Conservation (phyloP, 1,284 basidiomycete genomes). For the Rhodotorula sp. region DNA sequence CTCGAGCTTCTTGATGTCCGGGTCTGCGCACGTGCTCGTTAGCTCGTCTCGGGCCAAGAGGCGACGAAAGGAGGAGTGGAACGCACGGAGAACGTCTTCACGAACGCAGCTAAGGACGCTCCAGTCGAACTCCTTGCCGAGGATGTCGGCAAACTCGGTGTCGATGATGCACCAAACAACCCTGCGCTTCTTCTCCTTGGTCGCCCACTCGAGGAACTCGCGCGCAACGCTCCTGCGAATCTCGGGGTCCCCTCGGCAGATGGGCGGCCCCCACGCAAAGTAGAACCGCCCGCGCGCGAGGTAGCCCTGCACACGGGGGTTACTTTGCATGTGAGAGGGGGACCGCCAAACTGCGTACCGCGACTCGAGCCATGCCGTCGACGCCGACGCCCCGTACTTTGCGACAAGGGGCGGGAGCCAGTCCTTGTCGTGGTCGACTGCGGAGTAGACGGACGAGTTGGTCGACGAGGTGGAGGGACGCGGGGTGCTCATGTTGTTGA, state of each 20-base stretch:
- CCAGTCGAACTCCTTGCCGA: conserved; percentile 31
- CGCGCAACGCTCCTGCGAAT: conserved; percentile 16
- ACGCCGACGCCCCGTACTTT: conserved; percentile 25
- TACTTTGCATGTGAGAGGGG: conserved; percentile 12
- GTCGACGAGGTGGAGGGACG: conserved; percentile 24
- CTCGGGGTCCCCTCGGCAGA: conserved; percentile 21
- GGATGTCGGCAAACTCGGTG: conserved; percentile 27
- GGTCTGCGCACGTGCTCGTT: conserved; percentile 8
- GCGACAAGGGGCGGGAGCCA: conserved; percentile 32
- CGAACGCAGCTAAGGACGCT: conserved; percentile 32
- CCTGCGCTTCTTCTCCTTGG: conserved; percentile 24
- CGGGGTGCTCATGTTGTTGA: background rate
- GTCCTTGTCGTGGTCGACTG: conserved; percentile 27
- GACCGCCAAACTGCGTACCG: conserved; percentile 36
- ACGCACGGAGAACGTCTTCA: conserved; percentile 28
- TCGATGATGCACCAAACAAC: conserved; percentile 35
- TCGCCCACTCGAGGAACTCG: conserved; percentile 29
- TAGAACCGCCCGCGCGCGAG: conserved; percentile 25
- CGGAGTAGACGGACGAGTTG: conserved; percentile 8
- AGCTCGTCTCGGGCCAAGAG: background rate
- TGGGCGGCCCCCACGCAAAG: conserved; percentile 41
- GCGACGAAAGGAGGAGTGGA: background rate
- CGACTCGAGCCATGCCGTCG: conserved; percentile 41
- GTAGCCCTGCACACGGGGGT: conserved; percentile 37
- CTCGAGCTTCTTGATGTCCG: conserved; percentile 37